Percentiles rank a stretch among this genome's conserved stretches.
Conservation (phyloP, 2,329 filamentous ascomycete species). For the Epichloe baconii region DNA sequence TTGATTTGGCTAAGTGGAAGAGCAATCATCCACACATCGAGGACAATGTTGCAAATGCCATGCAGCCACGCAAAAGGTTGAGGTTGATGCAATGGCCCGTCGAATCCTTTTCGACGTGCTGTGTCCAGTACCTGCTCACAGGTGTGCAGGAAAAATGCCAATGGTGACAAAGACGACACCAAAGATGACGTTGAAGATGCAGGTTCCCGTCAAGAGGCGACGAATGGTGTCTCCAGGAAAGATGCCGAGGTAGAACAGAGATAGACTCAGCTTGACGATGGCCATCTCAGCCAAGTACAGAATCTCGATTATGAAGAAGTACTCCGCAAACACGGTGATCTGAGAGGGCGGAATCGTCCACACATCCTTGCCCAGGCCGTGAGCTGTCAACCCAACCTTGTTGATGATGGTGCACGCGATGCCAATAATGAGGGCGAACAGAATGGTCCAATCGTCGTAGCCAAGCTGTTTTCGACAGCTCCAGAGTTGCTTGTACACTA, state of each 20-base stretch:
- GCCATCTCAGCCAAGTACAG: constrained; percentile 19
- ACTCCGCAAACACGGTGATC: constrained; percentile 14
- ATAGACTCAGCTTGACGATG: constrained; percentile 26
- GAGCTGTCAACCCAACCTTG: constrained; percentile 10
- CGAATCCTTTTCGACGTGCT: constrained; percentile 22
- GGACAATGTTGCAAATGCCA: not conserved
- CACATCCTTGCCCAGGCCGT: constrained; percentile 21
- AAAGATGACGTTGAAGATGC: constrained; percentile 17
- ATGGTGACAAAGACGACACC: constrained; percentile 20
- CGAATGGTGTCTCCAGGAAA: constrained; percentile 21
- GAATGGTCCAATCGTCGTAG: constrained; percentile 18
- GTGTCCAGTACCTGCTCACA: constrained; percentile 26
- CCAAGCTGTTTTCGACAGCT: constrained; percentile 18
- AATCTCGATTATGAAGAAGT: constrained; percentile 21
- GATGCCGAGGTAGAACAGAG: constrained; percentile 29
- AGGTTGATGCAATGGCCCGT: constrained; percentile 2
- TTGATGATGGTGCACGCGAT: constrained; percentile 13
- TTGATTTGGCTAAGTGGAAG: constrained; percentile 5
- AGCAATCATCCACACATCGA: constrained; percentile 6
- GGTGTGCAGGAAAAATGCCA: constrained; percentile 27
- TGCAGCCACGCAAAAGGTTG: constrained; percentile 5
- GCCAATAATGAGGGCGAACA: constrained; percentile 10
- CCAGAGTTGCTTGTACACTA: constrained; percentile 14
- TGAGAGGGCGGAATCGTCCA: constrained; percentile 17
- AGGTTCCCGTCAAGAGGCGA: constrained; percentile 19